Evolutionary conservation across 139 green algal species (phyloP), one percentile per base, ranked within the genome.

Genomic region (Desmodesmus armatus): DNA sequence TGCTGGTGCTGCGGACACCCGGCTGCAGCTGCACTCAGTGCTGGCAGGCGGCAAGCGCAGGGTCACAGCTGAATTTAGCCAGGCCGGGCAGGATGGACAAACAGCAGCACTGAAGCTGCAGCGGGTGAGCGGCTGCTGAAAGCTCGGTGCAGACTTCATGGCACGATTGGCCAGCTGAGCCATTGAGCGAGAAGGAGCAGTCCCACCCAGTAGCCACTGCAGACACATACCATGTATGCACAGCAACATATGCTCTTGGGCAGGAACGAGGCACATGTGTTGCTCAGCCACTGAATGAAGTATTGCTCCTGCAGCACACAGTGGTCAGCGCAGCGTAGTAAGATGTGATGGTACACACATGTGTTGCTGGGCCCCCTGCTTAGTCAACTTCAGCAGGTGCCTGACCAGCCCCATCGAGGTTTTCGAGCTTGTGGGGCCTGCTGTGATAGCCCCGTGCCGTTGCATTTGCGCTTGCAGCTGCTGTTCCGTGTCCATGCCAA

Each of bases 401-500:
- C 47, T 55, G 47, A 69, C 5, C 60, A 17, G 17, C 13, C 51
- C 27, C 60, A 33, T 33, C 27, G 5, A 33, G 25, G 27, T 37
- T 29, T 29, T 69, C 25, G 47, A 21, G 7, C 47, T 21, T 55
- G 7, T 55, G 47, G 47, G 9, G 47, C 9, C 37, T 75, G 39
- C 67, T 51, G 67, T 31, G 19, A n/a, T n/a, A n/a, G n/a, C n/a
- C n/a, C n/a, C n/a, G n/a, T n/a, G n/a, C 15, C 35, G 37, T 49
- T 60, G 37, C 55, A 58, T 21, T 76, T 58, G 37, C 40, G 3
- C 9, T n/a, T 39, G 73, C 88, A 89, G 84, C 55, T 93, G 41
- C 63, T 93, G n/a, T 92, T 91, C 47, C 70, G 66, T 17, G 66
- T 63, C n/a, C 63, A 79, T 21, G 15, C 88, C 17, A 44, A 40